Percentiles rank a stretch among this genome's conserved stretches.
These are phyloP conservation scores for Septoria linicola DNA, from an alignment of 2,329 filamentous ascomycete species.

Conservation along the genomic window DNA sequence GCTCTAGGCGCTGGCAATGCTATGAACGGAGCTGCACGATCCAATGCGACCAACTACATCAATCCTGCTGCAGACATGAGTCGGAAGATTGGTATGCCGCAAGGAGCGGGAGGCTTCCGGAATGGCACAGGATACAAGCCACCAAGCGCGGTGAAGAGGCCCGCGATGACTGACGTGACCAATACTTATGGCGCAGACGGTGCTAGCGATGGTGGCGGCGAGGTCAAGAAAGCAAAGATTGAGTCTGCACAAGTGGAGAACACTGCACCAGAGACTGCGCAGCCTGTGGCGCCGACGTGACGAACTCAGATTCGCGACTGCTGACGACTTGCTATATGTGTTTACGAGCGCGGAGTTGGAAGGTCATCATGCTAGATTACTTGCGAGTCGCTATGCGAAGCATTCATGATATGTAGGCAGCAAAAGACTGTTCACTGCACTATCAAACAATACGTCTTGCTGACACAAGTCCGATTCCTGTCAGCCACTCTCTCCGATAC, in stretches of 20 bases:
- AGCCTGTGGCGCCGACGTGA: not conserved
- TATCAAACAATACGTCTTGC: too few relatives aligned
- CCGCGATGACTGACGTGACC: constrained; percentile 47
- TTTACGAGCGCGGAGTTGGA: constrained; percentile 14
- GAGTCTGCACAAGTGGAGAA: constrained; percentile 25
- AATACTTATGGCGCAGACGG: constrained; percentile 42
- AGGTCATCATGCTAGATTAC: not conserved
- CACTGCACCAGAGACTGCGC: not conserved
- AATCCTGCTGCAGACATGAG: constrained; percentile 50
- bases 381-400: too few relatives aligned
- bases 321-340: constrained; percentile 2
- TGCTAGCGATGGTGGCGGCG: constrained; percentile 39
- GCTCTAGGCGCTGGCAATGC: constrained; percentile 15
- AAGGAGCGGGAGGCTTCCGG: constrained; percentile 36
- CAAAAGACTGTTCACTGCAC: too few relatives aligned
- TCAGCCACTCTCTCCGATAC: too few relatives aligned
- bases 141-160: constrained; percentile 39
- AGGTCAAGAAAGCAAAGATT: constrained; percentile 44
- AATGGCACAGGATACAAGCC: constrained; percentile 49
- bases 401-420: too few relatives aligned
- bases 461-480: too few relatives aligned
- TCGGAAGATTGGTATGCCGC: constrained; percentile 52
- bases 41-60: constrained; percentile 44
- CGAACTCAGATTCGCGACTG: too few relatives aligned
- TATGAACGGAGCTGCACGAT: constrained; percentile 23